phyloP scores from a whole-genome alignment of 345 rosid species.

The Gossypium mustelinum region DNA sequence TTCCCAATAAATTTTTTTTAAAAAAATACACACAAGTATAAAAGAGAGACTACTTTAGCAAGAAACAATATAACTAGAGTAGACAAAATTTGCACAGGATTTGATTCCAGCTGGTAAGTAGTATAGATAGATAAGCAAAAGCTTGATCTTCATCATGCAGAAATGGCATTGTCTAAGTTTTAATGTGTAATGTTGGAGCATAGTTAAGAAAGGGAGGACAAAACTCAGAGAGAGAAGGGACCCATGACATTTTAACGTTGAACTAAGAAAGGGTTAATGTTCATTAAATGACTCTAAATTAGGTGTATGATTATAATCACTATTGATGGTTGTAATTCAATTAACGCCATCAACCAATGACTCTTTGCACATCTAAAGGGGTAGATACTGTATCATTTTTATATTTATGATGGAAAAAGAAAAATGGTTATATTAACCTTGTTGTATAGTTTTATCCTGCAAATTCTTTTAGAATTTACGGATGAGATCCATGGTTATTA shows the following conservation, averaged over 20 bases:
- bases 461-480: constrained; percentile 27
- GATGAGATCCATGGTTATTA: constrained; percentile 23
- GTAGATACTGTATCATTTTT: neutral
- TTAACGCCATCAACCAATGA: neutral
- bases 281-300: neutral
- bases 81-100: neutral
- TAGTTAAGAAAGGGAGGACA: neutral
- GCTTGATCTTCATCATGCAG: too few species aligned
- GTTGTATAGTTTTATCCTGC: constrained; percentile 14
- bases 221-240: neutral
- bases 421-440: neutral
- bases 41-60: neutral
- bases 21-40: neutral
- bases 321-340: neutral
- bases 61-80: neutral
- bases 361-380: constrained; percentile 22
- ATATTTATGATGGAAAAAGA: too few species aligned
- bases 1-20: neutral
- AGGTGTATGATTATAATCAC: neutral
- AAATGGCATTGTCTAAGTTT: too few species aligned
- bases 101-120: neutral
- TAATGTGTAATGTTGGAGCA: too few species aligned
- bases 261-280: neutral
- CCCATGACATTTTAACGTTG: constrained; percentile 6
- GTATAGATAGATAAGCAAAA: neutral